phyloP scores from a whole-genome alignment of 768 basidiomycete species.

The Leccinum fibrillosum region DNA sequence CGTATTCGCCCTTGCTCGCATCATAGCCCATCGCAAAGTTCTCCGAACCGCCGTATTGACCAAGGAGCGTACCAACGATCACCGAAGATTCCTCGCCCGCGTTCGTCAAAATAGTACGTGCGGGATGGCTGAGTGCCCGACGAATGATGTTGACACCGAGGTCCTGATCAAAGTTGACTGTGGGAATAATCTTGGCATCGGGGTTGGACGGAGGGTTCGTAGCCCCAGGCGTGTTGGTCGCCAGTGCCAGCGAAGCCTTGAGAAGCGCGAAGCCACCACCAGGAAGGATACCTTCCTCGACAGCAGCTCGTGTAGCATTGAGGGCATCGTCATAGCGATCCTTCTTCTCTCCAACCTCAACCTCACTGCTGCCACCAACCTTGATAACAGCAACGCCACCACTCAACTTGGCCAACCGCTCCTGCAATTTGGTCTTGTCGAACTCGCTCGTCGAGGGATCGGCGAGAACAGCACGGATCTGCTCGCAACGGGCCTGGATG shows the following conservation, averaged over 20 bases:
- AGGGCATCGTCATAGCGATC: slow-evolving; percentile 96
- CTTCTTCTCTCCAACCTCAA: slow-evolving; percentile 99
- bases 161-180: slow-evolving; percentile 94
- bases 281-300: slow-evolving; percentile 97
- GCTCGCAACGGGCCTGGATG: slow-evolving; percentile 92
- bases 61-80: slow-evolving; percentile 83
- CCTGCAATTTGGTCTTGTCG: slow-evolving; percentile 93
- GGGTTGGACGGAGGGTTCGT: slow-evolving; percentile 47
- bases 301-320: slow-evolving; percentile 95
- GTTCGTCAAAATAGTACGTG: slow-evolving; percentile 87
- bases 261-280: slow-evolving; percentile 94
- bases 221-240: slow-evolving; percentile 49
- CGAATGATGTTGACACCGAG: slow-evolving; percentile 93
- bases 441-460: slow-evolving; percentile 89
- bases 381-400: slow-evolving; percentile 99
- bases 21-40: slow-evolving; percentile 90
- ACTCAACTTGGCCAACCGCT: slow-evolving; percentile 89
- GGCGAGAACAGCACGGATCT: slow-evolving; percentile 79
- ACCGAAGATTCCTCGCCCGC: slow-evolving; percentile 94
- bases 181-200: slow-evolving; percentile 68
- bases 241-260: slow-evolving; percentile 73
- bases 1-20: slow-evolving; percentile 86
- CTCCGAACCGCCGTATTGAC: slow-evolving; percentile 64
- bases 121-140: slow-evolving; percentile 78
- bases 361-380: slow-evolving; percentile 90